Evolutionary conservation across 345 rosid genomes (phyloP).

Genomic region (Psidium friedrichsthalianum): DNA sequence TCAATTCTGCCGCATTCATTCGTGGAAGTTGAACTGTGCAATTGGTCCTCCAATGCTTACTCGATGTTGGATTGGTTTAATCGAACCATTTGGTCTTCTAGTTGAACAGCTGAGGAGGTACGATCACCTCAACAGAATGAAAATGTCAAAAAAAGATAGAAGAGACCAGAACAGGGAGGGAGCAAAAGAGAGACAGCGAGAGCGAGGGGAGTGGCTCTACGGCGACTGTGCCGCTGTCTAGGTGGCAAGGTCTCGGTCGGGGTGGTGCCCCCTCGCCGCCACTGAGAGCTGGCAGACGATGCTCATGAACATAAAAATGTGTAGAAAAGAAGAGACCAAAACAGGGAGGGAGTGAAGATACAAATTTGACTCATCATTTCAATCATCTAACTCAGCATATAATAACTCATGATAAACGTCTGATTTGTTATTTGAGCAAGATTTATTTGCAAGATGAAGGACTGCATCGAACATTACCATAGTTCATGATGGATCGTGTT

Average conservation of each 20-base stretch:
- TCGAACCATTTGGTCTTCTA: neutral
- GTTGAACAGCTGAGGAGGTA: neutral
- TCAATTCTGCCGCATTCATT: neutral
- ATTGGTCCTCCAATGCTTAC: neutral
- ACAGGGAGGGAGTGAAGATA: neutral
- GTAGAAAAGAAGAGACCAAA: neutral
- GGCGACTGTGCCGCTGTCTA: too few species aligned
- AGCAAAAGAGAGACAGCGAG: neutral
- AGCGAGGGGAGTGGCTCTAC: too few species aligned
- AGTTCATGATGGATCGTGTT: too few species aligned
- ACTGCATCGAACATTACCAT: neutral
- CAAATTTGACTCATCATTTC: neutral
- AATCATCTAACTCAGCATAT: neutral
- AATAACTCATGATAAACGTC: too few species aligned
- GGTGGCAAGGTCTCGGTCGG: too few species aligned
- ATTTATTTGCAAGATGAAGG: too few species aligned
- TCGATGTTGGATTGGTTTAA: neutral
- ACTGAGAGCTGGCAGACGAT: too few species aligned
- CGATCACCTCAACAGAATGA: neutral
- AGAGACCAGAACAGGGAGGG: neutral
- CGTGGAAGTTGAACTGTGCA: neutral
- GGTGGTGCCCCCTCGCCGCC: too few species aligned
- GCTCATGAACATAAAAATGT: too few species aligned
- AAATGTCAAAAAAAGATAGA: neutral
- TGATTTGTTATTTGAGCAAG: neutral